Evolutionary conservation across 805 yeast genomes (phyloP), one percentile per base, ranked within the genome.

Genomic region (Pichia insulana): DNA sequence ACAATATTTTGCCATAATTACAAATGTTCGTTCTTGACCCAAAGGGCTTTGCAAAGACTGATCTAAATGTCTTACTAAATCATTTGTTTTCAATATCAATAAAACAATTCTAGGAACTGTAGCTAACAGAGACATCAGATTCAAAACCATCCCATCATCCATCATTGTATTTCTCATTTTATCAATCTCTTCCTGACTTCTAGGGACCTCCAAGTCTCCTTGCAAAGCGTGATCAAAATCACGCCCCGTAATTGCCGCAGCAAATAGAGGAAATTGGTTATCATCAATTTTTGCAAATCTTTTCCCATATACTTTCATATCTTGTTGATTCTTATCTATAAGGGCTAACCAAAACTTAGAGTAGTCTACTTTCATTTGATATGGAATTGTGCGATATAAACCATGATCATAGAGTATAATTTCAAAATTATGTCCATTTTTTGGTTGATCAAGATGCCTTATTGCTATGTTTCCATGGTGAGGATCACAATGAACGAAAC

Each of bases 391-490:
- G 46, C 99, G 71, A 59, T 92, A 92, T 16, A 92, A 68, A 0
- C 98, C 99, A 61, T 92, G 98, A 63, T 92, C 99, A 58, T 87
- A 94, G 16, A 92, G 68, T 7, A 92, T 69, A 40, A 92, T 85
- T 61, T 92, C 98, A 59, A 92, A 92, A 58, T 90, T 89, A 56
- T 81, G 87, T 2, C 64, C 63, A 31, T 57, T 47, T 30, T 46
- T 50, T 26, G 55, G 53, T 5, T 48, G 41, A 15, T 53, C 53
- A 7, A 70, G 62, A 28, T 70, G 63, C 43, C 88, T 68, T 18
- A 92, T 86, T 0, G 97, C 96, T 45, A 92, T 67, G 55, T 92
- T 92, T 0, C 99, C 99, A 10, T 95, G 96, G 59, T 92, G 99
- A 1, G 98, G 98, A 59, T 92, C 99, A 65, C 98, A 92, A 59